Conservation (phyloP, 495 filamentous ascomycete species). For the Evernia prunastri region DNA sequence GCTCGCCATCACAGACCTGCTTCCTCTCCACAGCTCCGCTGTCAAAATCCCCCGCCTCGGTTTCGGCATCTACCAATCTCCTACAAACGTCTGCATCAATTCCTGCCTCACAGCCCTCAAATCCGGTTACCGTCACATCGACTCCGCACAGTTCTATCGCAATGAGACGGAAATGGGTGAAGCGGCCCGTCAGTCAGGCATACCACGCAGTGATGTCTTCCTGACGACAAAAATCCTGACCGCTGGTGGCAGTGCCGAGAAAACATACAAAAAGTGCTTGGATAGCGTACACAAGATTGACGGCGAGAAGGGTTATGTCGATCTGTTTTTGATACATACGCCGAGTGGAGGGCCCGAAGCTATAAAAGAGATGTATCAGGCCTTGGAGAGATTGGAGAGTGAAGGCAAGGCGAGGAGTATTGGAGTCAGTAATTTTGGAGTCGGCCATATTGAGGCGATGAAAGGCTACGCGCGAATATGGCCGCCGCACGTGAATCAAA, state of each 20-base stretch:
- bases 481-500: constrained; percentile 65
- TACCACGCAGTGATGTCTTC: constrained; percentile 55
- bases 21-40: constrained; percentile 50
- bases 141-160: constrained; percentile 64
- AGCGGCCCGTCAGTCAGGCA: constrained; percentile 47
- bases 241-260: constrained; percentile 49
- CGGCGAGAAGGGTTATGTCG: constrained; percentile 57
- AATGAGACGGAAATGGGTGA: constrained; percentile 63
- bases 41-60: constrained; percentile 60
- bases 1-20: constrained; percentile 43
- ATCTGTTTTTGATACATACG: constrained; percentile 64
- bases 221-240: constrained; percentile 61
- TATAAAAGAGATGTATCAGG: constrained; percentile 58
- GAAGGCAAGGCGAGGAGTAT: constrained; percentile 56
- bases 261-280: constrained; percentile 51
- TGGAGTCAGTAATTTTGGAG: constrained; percentile 66
- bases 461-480: constrained; percentile 53
- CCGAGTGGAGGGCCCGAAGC: constrained; percentile 47
- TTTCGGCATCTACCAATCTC: constrained; percentile 65
- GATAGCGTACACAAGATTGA: constrained; percentile 56
- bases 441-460: constrained; percentile 55
- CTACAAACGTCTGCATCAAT: constrained; percentile 42
- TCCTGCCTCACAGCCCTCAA: constrained; percentile 57
- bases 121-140: constrained; percentile 64
- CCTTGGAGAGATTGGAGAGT: constrained; percentile 52